Percentiles rank a stretch among this genome's conserved stretches.
phyloP scores from a whole-genome alignment of 148 eudicot genomes.

The Rhododendron ferrugineum region DNA sequence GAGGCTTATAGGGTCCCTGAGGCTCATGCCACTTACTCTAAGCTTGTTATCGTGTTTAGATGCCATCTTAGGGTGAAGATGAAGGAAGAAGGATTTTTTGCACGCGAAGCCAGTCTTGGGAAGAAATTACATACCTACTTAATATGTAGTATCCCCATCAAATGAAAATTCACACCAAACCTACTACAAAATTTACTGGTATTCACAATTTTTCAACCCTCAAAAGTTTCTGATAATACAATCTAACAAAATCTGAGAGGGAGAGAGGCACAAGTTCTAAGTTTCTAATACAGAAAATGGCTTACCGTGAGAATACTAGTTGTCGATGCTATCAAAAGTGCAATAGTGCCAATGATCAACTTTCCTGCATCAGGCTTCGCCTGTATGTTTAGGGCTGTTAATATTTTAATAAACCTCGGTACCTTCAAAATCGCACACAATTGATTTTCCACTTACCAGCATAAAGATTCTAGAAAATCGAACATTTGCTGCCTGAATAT shows the following conservation, averaged over 20 bases:
- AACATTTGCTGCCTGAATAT: constrained; percentile 8
- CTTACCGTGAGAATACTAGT: constrained; percentile 12
- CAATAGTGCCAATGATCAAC: constrained; percentile 4
- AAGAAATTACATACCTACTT: not conserved
- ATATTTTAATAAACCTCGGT: not conserved
- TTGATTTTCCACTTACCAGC: constrained; percentile 10
- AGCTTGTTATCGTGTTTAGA: not conserved
- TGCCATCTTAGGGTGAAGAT: not conserved
- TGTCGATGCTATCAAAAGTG: constrained; percentile 6
- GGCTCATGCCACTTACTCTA: not conserved
- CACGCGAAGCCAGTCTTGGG: not conserved
- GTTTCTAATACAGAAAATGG: not conserved
- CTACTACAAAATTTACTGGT: too few species aligned
- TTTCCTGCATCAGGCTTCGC: constrained; percentile 14
- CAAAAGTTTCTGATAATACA: not conserved
- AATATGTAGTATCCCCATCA: not conserved
- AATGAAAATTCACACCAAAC: not conserved
- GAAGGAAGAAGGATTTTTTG: not conserved
- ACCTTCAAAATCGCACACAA: not conserved
- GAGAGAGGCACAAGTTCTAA: not conserved
- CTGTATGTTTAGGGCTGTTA: not conserved
- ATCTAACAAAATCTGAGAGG: not conserved
- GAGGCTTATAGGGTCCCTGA: not conserved
- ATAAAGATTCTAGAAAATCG: constrained; percentile 5
- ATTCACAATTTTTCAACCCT: not conserved